A percentile compares a stretch with the other conserved stretches of the same genome.
phyloP scores from a whole-genome alignment of 495 filamentous ascomycete species.

The Gamarada debralockiae region DNA sequence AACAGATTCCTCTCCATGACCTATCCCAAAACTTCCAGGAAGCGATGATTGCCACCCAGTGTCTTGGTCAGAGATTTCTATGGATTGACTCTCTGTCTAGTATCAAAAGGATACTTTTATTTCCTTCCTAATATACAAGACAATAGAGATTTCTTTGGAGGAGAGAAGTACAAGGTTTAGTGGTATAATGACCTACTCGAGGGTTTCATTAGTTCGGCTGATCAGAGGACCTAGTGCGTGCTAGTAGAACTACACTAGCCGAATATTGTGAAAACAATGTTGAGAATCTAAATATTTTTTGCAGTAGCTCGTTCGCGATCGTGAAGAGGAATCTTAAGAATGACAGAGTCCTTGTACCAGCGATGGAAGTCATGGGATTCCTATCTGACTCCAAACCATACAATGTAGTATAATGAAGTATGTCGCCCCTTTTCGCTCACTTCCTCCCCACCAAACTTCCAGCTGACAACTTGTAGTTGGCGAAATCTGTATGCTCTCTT shows the following conservation, averaged over 20 bases:
- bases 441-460: not conserved
- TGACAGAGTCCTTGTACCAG: slow-evolving; percentile 70
- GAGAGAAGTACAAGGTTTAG: not conserved
- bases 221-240: slow-evolving; percentile 78
- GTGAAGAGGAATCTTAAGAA: slow-evolving; percentile 43
- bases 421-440: not conserved
- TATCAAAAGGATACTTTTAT: slow-evolving; percentile 44
- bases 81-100: too few species aligned
- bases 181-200: slow-evolving; percentile 50
- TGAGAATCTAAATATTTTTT: slow-evolving; percentile 19
- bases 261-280: slow-evolving; percentile 36
- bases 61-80: too few species aligned
- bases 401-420: slow-evolving; percentile 17
- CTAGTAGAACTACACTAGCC: slow-evolving; percentile 66
- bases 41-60: too few species aligned
- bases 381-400: slow-evolving; percentile 34
- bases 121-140: slow-evolving; percentile 45
- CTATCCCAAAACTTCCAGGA: too few species aligned
- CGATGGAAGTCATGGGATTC: slow-evolving; percentile 71
- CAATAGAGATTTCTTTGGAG: not conserved
- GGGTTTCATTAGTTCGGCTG: slow-evolving; percentile 78
- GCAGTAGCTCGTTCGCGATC: slow-evolving; percentile 38
- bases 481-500: slow-evolving; percentile 60
- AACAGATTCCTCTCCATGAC: too few species aligned
- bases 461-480: slow-evolving; percentile 31